Base-by-base conservation (phyloP, 179 eudicot genomes). In the Beta lomatogona region DNA sequence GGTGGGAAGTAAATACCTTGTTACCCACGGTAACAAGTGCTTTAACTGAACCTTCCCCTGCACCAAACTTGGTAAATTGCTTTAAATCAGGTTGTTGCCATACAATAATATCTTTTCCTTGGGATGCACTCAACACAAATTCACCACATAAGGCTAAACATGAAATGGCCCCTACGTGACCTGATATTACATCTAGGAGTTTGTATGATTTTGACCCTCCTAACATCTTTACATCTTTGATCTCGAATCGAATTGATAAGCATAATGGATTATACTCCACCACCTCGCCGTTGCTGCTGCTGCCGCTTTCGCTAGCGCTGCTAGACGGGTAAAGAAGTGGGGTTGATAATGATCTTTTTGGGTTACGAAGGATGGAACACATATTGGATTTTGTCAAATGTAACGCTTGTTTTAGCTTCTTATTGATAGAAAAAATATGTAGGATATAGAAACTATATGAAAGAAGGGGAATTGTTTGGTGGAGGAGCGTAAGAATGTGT, bases 131-230 rank as follows among this genome's bases (percentile, higher is more conserved):
- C 66, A 88, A 84, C 74, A 88, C 53, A 48, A 88, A 88, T 48
- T 88, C 90, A 0, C 90, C 90, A 16, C 88, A 86, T 64, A 88
- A 65, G 14, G 88, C 87, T 1, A 88, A 52, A 89, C 94, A 90
- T 6, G 98, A 91, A 48, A 95, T 92, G 4, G 97, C 87, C 2
- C 97, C 97, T 0, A 86, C 67, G 44, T 95, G 98, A 72, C 90
- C 95, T 6, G 91, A 73, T 4, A 93, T 87, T 10, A 88, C 86
- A 0, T 89, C 93, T 3, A 95, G 79, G 48, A 91, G 88, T 75
- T 84, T 86, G 60, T 88, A 88, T 1, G 97, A 80, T 52, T 71
- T 72, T 18, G 90, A 76, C 6, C 75, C 52, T 4, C 82, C 77
- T 72, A 31, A 9, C 25, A 44, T 19, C 71, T 79, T 18, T 11